Evolutionary conservation across 768 basidiomycete species (phyloP).

Genomic region (Lanmaoa pseudosensibilis): DNA sequence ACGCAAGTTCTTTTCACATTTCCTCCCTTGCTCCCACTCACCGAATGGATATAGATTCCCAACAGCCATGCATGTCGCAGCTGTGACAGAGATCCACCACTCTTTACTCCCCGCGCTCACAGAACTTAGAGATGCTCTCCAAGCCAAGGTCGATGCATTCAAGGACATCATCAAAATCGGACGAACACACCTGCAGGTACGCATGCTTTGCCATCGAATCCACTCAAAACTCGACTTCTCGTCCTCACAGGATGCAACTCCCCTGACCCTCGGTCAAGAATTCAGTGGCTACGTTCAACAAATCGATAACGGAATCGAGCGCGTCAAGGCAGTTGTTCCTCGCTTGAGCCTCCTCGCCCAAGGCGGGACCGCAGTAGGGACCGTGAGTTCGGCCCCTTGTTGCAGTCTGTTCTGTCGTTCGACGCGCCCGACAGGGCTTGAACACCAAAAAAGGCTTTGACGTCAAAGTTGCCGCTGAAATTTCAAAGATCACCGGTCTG

Average conservation of each 20-base stretch:
- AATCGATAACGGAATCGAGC: constrained; percentile 83
- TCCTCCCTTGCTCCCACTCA: not conserved
- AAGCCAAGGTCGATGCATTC: constrained; percentile 80
- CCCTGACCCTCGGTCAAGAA: constrained; percentile 96
- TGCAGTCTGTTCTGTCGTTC: constrained; percentile 2
- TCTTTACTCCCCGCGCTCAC: constrained; percentile 83
- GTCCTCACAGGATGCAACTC: constrained; percentile 82
- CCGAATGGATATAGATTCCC: constrained; percentile 68
- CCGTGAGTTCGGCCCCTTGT: constrained; percentile 51
- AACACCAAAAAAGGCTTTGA: constrained; percentile 98
- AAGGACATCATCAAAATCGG: constrained; percentile 97
- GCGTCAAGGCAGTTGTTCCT: constrained; percentile 78
- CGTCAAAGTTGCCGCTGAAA: constrained; percentile 87
- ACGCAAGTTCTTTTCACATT: constrained; percentile 56
- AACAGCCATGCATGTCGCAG: constrained; percentile 98
- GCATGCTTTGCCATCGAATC: not conserved
- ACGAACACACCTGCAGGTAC: constrained; percentile 88
- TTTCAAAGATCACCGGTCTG: constrained; percentile 87
- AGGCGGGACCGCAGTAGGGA: constrained; percentile 98
- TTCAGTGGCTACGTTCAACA: constrained; percentile 99
- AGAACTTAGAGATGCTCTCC: constrained; percentile 80
- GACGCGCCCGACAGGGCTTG: constrained; percentile 61
- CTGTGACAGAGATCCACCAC: constrained; percentile 81
- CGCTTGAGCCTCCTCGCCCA: constrained; percentile 89
- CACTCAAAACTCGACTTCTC: not conserved